Evolutionary conservation across 257 asterid species (phyloP).

Genomic region (Primulina huaijiensis): DNA sequence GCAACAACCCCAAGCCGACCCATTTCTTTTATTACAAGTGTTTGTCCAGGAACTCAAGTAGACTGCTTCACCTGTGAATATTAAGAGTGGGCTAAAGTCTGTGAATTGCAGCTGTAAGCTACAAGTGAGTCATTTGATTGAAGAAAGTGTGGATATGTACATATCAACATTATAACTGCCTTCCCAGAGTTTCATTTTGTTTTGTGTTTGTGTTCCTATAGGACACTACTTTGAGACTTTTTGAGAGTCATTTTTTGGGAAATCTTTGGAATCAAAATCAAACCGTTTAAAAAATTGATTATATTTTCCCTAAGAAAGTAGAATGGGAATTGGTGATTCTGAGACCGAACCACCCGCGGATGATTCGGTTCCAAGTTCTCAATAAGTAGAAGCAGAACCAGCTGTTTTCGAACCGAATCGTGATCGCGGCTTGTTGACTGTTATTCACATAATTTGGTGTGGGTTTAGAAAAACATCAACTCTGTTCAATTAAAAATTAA

Average conservation of each 20-base stretch:
- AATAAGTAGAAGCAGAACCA: too few species aligned
- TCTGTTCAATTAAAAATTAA: too few species aligned
- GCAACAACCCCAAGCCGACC: conserved; percentile 26
- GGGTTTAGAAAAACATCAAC: too few species aligned
- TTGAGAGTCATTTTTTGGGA: not conserved
- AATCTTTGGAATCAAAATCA: not conserved
- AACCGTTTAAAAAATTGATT: too few species aligned
- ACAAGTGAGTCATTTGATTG: conserved; percentile 20
- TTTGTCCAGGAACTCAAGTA: conserved; percentile 26
- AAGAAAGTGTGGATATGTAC: conserved; percentile 26
- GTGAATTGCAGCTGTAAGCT: conserved; percentile 26
- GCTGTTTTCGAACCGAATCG: too few species aligned
- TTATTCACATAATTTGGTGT: too few species aligned
- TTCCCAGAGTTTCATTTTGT: not conserved
- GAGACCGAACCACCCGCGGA: not conserved
- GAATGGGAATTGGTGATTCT: not conserved
- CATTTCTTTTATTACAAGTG: conserved; percentile 16
- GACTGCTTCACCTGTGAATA: conserved; percentile 33
- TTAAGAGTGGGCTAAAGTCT: conserved; percentile 22
- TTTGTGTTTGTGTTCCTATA: not conserved
- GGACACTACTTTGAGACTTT: not conserved
- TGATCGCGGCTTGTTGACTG: too few species aligned
- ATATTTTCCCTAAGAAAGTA: not conserved
- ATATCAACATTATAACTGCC: conserved; percentile 16
- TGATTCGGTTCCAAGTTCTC: too few species aligned